Conservation (phyloP, 2,329 filamentous ascomycete genomes). For the Trichophyton schoenleinii region DNA sequence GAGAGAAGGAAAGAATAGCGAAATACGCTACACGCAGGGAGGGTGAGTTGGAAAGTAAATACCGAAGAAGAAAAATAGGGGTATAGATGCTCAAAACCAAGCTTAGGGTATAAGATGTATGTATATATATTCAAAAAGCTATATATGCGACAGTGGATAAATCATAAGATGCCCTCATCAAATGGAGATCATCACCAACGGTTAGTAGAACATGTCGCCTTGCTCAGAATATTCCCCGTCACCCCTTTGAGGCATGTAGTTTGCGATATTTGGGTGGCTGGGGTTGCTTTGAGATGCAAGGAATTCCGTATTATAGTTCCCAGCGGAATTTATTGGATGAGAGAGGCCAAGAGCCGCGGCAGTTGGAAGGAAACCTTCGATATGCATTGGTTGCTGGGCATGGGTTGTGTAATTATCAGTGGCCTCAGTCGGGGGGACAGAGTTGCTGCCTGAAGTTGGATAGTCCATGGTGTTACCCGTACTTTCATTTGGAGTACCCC, state of each 20-base stretch:
- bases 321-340: not conserved
- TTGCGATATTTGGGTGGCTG: not conserved
- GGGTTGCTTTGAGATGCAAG: not conserved
- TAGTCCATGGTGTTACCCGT: not conserved
- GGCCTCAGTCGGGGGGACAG: not conserved
- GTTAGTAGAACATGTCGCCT: not conserved
- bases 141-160: too few species aligned
- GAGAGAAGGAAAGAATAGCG: not conserved
- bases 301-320: not conserved
- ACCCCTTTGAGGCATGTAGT: not conserved
- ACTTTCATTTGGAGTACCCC: conserved; percentile 2
- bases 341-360: not conserved
- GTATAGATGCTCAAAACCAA: too few species aligned
- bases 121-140: not conserved
- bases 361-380: not conserved
- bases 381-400: not conserved
- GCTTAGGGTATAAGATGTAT: too few species aligned
- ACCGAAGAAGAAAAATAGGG: too few species aligned
- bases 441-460: not conserved
- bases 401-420: not conserved
- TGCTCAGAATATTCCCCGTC: not conserved
- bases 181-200: too few species aligned
- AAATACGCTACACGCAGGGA: too few species aligned
- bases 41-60: too few species aligned
- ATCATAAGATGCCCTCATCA: too few species aligned